These are phyloP conservation scores for Plectosphaerella cucumerina DNA, from an alignment of 2,329 filamentous ascomycete species.

Conservation along the genomic window DNA sequence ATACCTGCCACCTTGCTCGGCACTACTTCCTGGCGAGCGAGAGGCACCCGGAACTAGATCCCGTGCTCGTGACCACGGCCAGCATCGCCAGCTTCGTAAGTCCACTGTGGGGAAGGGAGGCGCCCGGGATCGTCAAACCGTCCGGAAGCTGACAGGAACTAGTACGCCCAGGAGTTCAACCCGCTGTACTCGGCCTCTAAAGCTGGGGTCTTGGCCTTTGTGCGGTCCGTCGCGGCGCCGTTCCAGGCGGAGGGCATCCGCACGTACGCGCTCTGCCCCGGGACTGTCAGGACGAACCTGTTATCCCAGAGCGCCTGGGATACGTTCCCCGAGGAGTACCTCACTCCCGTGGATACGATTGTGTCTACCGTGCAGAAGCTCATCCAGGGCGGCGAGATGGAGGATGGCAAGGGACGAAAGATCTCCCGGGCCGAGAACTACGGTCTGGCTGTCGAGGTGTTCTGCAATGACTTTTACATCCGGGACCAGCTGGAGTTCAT, in stretches of 20 bases:
- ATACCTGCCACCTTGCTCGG: constrained; percentile 32
- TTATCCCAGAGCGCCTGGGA: constrained; percentile 20
- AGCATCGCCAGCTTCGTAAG: constrained; percentile 23
- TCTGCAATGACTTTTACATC: constrained; percentile 26
- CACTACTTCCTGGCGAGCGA: constrained; percentile 32
- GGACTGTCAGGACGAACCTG: constrained; percentile 24
- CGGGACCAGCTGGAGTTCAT: constrained; percentile 17
- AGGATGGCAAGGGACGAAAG: constrained; percentile 18
- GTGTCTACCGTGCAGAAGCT: constrained; percentile 20
- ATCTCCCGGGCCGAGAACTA: constrained; percentile 15
- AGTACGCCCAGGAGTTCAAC: constrained; percentile 21
- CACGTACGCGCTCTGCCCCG: constrained; percentile 25
- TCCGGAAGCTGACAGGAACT: background rate
- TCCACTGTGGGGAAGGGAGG: background rate
- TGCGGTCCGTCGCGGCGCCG: constrained; percentile 23
- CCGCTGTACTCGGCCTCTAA: constrained; percentile 28
- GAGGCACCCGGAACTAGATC: constrained; percentile 13
- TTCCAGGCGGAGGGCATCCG: constrained; percentile 22
- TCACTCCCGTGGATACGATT: constrained; percentile 23
- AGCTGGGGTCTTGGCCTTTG: constrained; percentile 25
- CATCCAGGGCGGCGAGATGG: constrained; percentile 15
- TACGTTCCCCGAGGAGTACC: constrained; percentile 22
- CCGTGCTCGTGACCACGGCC: constrained; percentile 22
- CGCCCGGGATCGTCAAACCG: background rate
- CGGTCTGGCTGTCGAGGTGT: constrained; percentile 22